Base-by-base conservation (phyloP, 108 stramenopile species). In the Epipyxis sp. region DNA sequence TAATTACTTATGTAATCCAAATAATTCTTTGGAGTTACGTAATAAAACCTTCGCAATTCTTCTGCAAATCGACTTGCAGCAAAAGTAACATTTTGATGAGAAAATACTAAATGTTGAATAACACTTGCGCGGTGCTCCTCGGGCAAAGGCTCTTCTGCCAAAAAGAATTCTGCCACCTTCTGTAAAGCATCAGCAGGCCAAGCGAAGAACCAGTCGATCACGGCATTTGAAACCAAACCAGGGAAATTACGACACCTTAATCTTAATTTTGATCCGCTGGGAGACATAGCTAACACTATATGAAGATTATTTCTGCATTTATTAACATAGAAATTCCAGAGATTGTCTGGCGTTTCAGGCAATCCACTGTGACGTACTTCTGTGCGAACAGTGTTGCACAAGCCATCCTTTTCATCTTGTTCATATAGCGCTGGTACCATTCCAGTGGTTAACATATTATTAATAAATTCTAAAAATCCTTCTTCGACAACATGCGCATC, bases 191-290 rank as follows among this genome's bases (percentile, higher is more conserved):
- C 89, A 20, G 79, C 78, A 0, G 90, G 90, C 90, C 90, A 90
- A 1, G 89, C 85, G 69, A 88, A 88, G 83, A 90, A 90, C 90
- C 90, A 90, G 61, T 90, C 90, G 59, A 90, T 89, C 40, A 89
- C 87, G 54, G 77, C 78, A 25, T 78, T 85, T n/a, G 86, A 87
- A 10, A 90, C 84, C 1, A 90, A 85, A 6, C 90, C 90, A 16
- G 90, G 90, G 79, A 90, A 90, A 81, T 86, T 88, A 42, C 90
- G 68, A 80, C 90, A 90, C 25, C 90, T 82, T 27, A 88, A 68
- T 44, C 90, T 86, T 25, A 90, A 87, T 78, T 87, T 89, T 41
- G 87, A 87, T 1, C 90, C 90, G 44, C 79, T 81, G 20, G 90
- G 90, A 29, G 85, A 86, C 90, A 90, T 90, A 43, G 88, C 88